Evolutionary conservation across 106 monocot species (phyloP).

Genomic region (Apostasia shenzhenica): DNA sequence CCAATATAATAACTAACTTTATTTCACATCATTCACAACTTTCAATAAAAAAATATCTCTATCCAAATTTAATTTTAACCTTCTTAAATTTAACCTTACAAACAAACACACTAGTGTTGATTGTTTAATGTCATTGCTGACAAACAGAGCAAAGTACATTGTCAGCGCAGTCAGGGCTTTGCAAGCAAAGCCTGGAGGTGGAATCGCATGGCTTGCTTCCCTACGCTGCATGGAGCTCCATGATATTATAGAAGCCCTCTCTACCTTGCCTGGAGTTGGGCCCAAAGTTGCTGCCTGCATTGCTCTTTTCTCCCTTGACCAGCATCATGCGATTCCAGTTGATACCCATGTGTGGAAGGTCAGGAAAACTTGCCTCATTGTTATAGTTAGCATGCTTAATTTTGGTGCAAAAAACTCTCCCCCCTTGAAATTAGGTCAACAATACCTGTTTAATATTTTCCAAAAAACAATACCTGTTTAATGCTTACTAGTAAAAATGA

Average conservation of each 20-base stretch:
- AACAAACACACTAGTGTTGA: too few relatives aligned
- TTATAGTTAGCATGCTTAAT: neutral
- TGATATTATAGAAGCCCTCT: slow-evolving; percentile 65
- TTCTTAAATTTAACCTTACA: too few relatives aligned
- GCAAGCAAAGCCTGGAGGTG: slow-evolving; percentile 79
- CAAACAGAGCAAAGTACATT: slow-evolving; percentile 78
- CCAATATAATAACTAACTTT: too few relatives aligned
- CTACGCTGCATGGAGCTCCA: slow-evolving; percentile 63
- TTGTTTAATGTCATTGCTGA: slow-evolving; percentile 5
- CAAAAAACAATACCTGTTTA: neutral
- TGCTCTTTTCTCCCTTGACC: slow-evolving; percentile 96
- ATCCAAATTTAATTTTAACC: too few relatives aligned
- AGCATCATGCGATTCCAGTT: slow-evolving; percentile 96
- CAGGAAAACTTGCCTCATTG: neutral
- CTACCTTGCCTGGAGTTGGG: slow-evolving; percentile 93
- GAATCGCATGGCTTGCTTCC: slow-evolving; percentile 81
- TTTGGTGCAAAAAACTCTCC: neutral
- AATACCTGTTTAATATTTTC: too few relatives aligned
- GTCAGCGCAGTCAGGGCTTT: slow-evolving; percentile 67
- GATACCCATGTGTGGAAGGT: slow-evolving; percentile 99
- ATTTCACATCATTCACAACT: too few relatives aligned
- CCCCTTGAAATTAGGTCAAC: neutral
- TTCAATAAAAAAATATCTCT: too few relatives aligned
- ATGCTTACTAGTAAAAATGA: neutral
- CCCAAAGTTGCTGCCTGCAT: slow-evolving; percentile 97